phyloP scores from a whole-genome alignment of 106 monocot species.

The Phalaenopsis equestris region DNA sequence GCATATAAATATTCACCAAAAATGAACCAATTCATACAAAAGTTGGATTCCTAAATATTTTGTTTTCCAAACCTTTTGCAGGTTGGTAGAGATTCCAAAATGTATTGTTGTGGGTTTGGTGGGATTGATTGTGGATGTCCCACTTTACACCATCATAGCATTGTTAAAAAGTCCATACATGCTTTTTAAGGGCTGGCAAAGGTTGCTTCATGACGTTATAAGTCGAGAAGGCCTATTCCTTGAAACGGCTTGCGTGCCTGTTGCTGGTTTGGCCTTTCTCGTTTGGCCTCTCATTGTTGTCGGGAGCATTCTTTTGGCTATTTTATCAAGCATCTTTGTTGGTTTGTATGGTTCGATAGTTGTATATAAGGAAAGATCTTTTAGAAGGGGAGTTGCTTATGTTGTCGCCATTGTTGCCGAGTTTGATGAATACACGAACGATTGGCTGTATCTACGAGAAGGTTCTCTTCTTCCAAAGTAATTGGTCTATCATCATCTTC shows the following conservation, averaged over 20 bases:
- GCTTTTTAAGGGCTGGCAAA: constrained; percentile 98
- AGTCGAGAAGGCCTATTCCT: constrained; percentile 77
- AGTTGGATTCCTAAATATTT: not conserved
- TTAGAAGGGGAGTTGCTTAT: constrained; percentile 67
- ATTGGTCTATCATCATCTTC: constrained; percentile 4
- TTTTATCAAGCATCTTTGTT: constrained; percentile 74
- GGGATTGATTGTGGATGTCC: constrained; percentile 73
- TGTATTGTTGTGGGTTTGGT: constrained; percentile 67
- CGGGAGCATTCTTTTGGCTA: constrained; percentile 59
- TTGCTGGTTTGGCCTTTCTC: constrained; percentile 80
- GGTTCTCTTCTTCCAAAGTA: constrained; percentile 86
- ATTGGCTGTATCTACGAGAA: constrained; percentile 91
- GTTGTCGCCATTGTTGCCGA: constrained; percentile 74
- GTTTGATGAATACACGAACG: constrained; percentile 97
- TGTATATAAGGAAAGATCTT: constrained; percentile 88
- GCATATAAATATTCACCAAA: not conserved
- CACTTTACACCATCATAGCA: constrained; percentile 78
- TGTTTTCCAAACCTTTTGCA: constrained; percentile 17
- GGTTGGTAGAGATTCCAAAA: constrained; percentile 59
- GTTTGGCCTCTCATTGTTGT: constrained; percentile 84
- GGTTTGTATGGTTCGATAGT: constrained; percentile 80
- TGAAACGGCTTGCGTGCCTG: constrained; percentile 81
- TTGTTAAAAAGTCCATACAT: constrained; percentile 85
- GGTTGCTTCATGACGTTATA: constrained; percentile 78
- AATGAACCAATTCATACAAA: not conserved